Evolutionary conservation across 2,329 filamentous ascomycete genomes (phyloP).

Genomic region (Xylariaceae sp.): DNA sequence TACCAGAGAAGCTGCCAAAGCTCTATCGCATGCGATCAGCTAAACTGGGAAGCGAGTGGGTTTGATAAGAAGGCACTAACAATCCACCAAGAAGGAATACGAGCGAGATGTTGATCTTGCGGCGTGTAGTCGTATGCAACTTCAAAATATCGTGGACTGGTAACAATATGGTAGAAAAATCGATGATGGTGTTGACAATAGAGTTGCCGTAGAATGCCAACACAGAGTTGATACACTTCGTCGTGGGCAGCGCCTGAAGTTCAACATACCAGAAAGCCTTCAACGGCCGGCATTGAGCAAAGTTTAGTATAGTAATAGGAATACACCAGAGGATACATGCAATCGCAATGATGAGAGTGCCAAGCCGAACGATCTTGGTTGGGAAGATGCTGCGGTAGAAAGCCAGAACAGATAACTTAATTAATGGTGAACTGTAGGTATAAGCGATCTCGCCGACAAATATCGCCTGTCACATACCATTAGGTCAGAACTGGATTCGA

Average conservation of each 20-base stretch:
- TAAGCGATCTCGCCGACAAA: background rate
- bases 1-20: background rate
- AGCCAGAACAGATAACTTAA: background rate
- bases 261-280: constrained; percentile 9
- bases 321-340: background rate
- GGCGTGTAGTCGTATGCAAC: background rate
- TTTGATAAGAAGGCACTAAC: background rate
- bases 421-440: background rate
- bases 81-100: background rate
- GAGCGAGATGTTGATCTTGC: background rate
- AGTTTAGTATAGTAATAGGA: constrained; percentile 3
- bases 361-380: background rate
- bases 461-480: background rate
- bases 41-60: no score
- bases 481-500: background rate
- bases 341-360: background rate
- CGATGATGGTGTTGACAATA: background rate
- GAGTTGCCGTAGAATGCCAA: background rate
- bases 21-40: background rate
- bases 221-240: constrained; percentile 4
- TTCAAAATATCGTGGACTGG: background rate
- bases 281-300: constrained; percentile 9
- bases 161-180: background rate
- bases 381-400: background rate
- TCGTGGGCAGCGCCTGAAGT: background rate